These are phyloP conservation scores for Herpomyces periplanetae DNA, from an alignment of 2,329 filamentous ascomycete species.

Conservation along the genomic window DNA sequence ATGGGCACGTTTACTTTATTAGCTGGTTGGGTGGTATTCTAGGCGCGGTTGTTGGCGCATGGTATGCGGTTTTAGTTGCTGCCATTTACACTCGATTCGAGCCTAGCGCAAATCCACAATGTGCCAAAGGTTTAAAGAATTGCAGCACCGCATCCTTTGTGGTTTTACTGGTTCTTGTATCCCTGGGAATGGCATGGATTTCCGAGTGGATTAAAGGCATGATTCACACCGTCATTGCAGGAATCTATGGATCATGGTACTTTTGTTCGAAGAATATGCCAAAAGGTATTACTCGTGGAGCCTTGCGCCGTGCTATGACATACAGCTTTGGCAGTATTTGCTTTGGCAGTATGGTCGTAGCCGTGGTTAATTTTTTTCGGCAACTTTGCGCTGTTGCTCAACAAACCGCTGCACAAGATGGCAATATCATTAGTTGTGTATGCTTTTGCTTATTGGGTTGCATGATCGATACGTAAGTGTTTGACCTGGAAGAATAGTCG, in stretches of 20 bases:
- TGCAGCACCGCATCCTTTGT: no score
- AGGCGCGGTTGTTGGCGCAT: slow-evolving; percentile 35
- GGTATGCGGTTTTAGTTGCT: slow-evolving; percentile 53
- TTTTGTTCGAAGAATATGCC: slow-evolving; percentile 27
- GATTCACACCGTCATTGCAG: slow-evolving; percentile 50
- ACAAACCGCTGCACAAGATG: slow-evolving; percentile 19
- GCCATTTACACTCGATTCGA: slow-evolving; percentile 53
- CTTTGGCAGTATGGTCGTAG: slow-evolving; percentile 46
- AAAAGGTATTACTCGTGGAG: slow-evolving; percentile 38
- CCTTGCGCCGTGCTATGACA: slow-evolving; percentile 38
- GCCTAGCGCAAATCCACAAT: slow-evolving; percentile 17
- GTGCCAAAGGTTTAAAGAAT: slow-evolving; percentile 12
- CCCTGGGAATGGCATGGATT: no score
- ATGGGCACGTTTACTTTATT: slow-evolving; percentile 53
- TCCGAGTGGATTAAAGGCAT: slow-evolving; percentile 58
- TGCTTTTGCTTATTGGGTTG: slow-evolving; percentile 38
- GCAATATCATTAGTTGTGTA: slow-evolving; percentile 24
- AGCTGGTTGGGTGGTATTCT: slow-evolving; percentile 43
- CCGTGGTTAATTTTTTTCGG: slow-evolving; percentile 46
- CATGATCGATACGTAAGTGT: slow-evolving; percentile 26
- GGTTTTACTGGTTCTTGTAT: no score
- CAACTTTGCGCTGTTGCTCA: slow-evolving; percentile 45
- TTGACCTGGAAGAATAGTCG: no score
- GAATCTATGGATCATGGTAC: slow-evolving; percentile 77
- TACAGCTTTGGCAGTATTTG: slow-evolving; percentile 76